These are phyloP conservation scores for Rhododendron griersonianum DNA, from an alignment of 148 eudicot species.

Conservation along the genomic window DNA sequence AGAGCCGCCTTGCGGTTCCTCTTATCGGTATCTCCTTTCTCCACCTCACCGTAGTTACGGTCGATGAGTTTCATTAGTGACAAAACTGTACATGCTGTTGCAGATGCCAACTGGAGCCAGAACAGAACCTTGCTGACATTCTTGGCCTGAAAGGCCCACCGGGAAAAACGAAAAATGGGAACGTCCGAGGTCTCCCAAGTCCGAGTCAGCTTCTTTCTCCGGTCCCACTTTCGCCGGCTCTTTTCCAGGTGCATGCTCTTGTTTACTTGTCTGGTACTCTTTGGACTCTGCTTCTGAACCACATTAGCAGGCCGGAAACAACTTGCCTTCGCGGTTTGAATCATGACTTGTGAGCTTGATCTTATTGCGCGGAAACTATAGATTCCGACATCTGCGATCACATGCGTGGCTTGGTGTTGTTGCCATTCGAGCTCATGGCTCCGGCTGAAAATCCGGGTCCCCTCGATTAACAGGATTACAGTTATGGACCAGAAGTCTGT, in stretches of 20 bases:
- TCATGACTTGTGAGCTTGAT: slow-evolving; percentile 38
- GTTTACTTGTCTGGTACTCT: neutral
- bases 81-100: slow-evolving; percentile 60
- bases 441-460: slow-evolving; percentile 68
- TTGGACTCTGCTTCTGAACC: neutral
- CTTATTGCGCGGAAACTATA: slow-evolving; percentile 51
- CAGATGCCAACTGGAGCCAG: slow-evolving; percentile 71
- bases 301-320: slow-evolving; percentile 24
- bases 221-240: slow-evolving; percentile 17
- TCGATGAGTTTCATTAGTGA: slow-evolving; percentile 60
- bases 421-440: slow-evolving; percentile 94
- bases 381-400: slow-evolving; percentile 36
- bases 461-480: slow-evolving; percentile 58
- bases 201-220: slow-evolving; percentile 23
- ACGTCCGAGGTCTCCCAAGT: slow-evolving; percentile 66
- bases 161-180: slow-evolving; percentile 59
- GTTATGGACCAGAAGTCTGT: slow-evolving; percentile 87
- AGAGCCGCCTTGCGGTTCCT: slow-evolving; percentile 65
- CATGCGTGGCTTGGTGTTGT: slow-evolving; percentile 69
- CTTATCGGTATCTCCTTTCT: slow-evolving; percentile 51
- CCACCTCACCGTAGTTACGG: slow-evolving; percentile 52
- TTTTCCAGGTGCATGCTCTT: neutral
- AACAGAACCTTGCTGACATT: slow-evolving; percentile 67
- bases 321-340: slow-evolving; percentile 18
- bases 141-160: slow-evolving; percentile 11